phyloP scores from a whole-genome alignment of 1,139 yeast genomes.

The Saccharomyces hybrid region DNA sequence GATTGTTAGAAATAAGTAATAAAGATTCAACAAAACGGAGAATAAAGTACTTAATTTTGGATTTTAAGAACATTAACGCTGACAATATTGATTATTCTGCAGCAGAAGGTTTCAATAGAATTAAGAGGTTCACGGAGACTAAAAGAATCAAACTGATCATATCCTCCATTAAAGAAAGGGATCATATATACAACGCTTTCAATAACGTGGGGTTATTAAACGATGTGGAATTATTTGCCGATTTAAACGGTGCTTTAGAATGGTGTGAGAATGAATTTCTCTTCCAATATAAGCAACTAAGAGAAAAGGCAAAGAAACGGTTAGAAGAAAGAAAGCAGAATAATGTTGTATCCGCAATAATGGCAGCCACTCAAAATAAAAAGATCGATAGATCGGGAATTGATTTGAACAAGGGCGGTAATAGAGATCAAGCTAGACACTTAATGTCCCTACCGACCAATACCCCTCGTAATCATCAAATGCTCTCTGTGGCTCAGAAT shows the following conservation, averaged over 20 bases:
- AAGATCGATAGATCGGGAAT: background rate
- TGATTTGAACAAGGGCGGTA: background rate
- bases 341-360: constrained; percentile 4
- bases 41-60: constrained; percentile 70
- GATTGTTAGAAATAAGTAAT: constrained; percentile 48
- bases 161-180: constrained; percentile 67
- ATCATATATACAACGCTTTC: constrained; percentile 52
- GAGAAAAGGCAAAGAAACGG: constrained; percentile 22
- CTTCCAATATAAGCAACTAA: constrained; percentile 48
- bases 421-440: constrained; percentile 1
- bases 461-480: constrained; percentile 36
- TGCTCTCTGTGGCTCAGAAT: constrained; percentile 35
- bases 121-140: constrained; percentile 67
- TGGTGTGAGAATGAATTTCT: constrained; percentile 94
- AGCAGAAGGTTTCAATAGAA: constrained; percentile 88
- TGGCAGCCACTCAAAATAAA: background rate
- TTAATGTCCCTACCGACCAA: constrained; percentile 29
- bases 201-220: constrained; percentile 68
- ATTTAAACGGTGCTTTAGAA: constrained; percentile 81
- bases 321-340: constrained; percentile 8
- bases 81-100: constrained; percentile 83
- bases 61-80: constrained; percentile 68
- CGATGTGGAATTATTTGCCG: constrained; percentile 37
- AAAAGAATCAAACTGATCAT: constrained; percentile 65
- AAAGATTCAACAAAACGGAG: constrained; percentile 35